Evolutionary conservation across 2,329 filamentous ascomycete genomes (phyloP), one percentile per base, ranked within the genome.

Genomic region (Claviceps purpurea): DNA sequence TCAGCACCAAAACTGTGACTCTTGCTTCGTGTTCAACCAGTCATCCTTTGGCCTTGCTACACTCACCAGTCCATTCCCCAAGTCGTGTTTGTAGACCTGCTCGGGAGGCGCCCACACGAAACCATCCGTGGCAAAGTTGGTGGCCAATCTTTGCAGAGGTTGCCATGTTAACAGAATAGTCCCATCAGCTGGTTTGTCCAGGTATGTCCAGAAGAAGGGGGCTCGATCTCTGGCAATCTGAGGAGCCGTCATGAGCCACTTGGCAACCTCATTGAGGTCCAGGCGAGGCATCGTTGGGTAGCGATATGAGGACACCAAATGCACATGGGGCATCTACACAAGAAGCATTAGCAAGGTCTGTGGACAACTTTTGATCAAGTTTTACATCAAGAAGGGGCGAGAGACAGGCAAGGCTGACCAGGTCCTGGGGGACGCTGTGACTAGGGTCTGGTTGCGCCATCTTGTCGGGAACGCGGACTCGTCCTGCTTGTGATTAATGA

Each of bases 201-300:
- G 79, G 66, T 91, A 95, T 46, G 86, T 90, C 91, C 91, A 98
- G 69, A 85, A 87, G 76, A 98, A 90, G 2, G 91, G 81, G 48
- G 89, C 84, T 57, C 83, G 76, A 63, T 94, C 85, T 67, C 88
- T 87, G 59, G 90, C 85, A 56, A 95, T 85, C 63, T 87, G 85
- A 8, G 90, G 88, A 41, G 89, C 90, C 61, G 83, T 81, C 63
- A 90, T 76, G 55, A 97, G 79, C 76, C 88, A 91, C 62, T 87
- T 84, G 55, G 89, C 84, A 26, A 91, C 87, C 58, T 90, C 85
- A 53, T 85, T 79, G 34, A 87, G 74, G 59, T 84, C 81, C 58
- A 95, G 75, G 50, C 80, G 78, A 49, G 81, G 81, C 62, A 86
- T 80, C 55, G 79, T 70, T 2, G 91, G 87, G 68, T 90, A 96